These are phyloP conservation scores for Aegle marmelos DNA, from an alignment of 345 rosid species.

Conservation along the genomic window DNA sequence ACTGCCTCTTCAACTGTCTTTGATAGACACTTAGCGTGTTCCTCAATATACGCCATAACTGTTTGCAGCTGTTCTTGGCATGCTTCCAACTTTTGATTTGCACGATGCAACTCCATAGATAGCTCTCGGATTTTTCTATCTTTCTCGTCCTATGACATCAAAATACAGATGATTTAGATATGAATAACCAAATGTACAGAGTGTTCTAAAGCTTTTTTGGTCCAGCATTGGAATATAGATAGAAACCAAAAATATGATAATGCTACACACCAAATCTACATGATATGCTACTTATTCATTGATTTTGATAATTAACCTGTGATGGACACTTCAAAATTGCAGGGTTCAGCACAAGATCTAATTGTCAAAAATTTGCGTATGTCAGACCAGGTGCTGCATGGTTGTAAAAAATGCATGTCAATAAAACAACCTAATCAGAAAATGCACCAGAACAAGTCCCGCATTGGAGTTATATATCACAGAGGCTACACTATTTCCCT, in stretches of 20 bases:
- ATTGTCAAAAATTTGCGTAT: neutral
- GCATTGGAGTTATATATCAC: neutral
- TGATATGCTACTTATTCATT: no score
- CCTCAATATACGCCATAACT: slow-evolving; percentile 18
- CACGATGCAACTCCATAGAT: slow-evolving; percentile 17
- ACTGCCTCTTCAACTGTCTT: slow-evolving; percentile 17
- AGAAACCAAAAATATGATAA: neutral
- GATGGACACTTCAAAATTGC: neutral
- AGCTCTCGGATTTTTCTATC: slow-evolving; percentile 26
- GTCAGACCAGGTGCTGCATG: neutral
- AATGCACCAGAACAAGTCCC: neutral
- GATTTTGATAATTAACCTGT: no score
- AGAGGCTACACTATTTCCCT: neutral
- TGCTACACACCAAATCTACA: no score
- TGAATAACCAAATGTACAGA: neutral
- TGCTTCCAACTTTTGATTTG: slow-evolving; percentile 17
- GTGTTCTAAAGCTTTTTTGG: no score
- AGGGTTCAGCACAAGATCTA: neutral
- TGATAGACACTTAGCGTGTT: slow-evolving; percentile 12
- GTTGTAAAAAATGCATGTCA: neutral
- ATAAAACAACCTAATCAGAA: neutral
- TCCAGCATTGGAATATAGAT: no score
- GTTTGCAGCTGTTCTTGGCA: slow-evolving; percentile 21
- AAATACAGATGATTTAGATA: neutral
- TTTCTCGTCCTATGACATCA: slow-evolving; percentile 25